Base-by-base conservation (phyloP, 2,329 filamentous ascomycete genomes). In the Colletotrichum aenigma region DNA sequence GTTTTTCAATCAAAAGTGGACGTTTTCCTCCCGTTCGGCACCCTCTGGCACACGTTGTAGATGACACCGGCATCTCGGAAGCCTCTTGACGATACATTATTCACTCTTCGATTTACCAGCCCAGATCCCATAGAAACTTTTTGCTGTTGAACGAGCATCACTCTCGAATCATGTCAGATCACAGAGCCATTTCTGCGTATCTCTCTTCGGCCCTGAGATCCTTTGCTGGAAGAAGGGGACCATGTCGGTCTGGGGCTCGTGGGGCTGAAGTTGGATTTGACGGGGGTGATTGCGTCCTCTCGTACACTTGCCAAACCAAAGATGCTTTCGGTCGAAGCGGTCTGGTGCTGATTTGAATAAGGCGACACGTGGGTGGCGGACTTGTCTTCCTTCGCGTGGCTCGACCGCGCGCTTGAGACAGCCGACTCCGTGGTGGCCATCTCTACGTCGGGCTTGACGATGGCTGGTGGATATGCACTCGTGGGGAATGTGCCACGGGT, bases 231-330 rank as follows among this genome's bases (percentile, higher is more conserved):
- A n/a, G 65, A 66, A 26, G 56, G 56, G n/a, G 21, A 62, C 24
- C 48, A 64, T 6, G 24, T 61, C 15, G 48, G 64, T 28, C 64
- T 66, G 10, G 24, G 43, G 34, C 70, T 68, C 15, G 28, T 16
- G 12, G 62, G 18, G 24, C 70, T 56, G 34, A 26, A 69, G 24
- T 36, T 60, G 4, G 64, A 48, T 65, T 58, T 73, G n/a, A 32
- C 64, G 18, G 70, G 43, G 13, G 43, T 60, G 10, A 74, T 73
- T 13, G 26, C 26, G 12, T 76, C 74, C 32, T 62, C 66, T 10
- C 71, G 71, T 16, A 70, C 66, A 52, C 74, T 76, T 15, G 66
- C 66, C 48, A 76, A 30, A 13, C 74, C 71, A 34, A 76, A 70
- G 4, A 75, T 71, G 12, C 43, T 67, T 16, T 71, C 75, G 2